These are phyloP conservation scores for Actinomucor elegans DNA, from an alignment of 371 early-diverging fungal species.

Conservation along the genomic window DNA sequence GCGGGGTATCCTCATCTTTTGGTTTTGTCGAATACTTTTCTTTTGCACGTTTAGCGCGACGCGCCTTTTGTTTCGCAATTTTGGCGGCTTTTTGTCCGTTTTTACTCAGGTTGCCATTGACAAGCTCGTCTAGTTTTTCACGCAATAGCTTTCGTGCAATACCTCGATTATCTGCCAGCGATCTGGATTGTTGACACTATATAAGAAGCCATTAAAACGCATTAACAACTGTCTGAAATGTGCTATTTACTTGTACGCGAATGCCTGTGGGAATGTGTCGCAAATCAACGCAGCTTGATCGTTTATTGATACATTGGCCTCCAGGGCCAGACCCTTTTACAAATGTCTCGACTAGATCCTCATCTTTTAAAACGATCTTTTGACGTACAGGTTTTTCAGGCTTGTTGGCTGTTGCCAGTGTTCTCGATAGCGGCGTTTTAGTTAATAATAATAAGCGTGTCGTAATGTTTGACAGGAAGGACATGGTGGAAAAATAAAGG, in stretches of 20 bases:
- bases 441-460: too few species aligned
- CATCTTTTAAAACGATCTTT: slow-evolving; percentile 68
- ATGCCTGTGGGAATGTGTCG: slow-evolving; percentile 85
- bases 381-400: slow-evolving; percentile 16
- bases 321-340: slow-evolving; percentile 91
- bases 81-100: slow-evolving; percentile 65
- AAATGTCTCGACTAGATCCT: slow-evolving; percentile 84
- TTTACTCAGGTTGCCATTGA: slow-evolving; percentile 71
- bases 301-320: slow-evolving; percentile 94
- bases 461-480: too few species aligned
- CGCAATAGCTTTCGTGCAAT: slow-evolving; percentile 71
- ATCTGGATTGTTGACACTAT: slow-evolving; percentile 80
- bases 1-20: not conserved
- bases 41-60: slow-evolving; percentile 54
- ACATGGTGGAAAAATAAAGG: too few species aligned
- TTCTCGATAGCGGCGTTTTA: too few species aligned
- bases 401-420: not conserved
- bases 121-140: slow-evolving; percentile 67
- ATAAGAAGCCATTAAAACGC: too few species aligned
- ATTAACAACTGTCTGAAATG: too few species aligned
- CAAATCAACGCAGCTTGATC: slow-evolving; percentile 81
- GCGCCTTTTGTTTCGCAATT: slow-evolving; percentile 56
- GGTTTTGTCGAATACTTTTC: slow-evolving; percentile 35
- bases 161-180: slow-evolving; percentile 73
- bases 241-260: slow-evolving; percentile 62